A percentile compares a stretch with the other conserved stretches of the same genome.
Evolutionary conservation across 306 rosid genomes (phyloP).

Genomic region (Bauhinia variegata): DNA sequence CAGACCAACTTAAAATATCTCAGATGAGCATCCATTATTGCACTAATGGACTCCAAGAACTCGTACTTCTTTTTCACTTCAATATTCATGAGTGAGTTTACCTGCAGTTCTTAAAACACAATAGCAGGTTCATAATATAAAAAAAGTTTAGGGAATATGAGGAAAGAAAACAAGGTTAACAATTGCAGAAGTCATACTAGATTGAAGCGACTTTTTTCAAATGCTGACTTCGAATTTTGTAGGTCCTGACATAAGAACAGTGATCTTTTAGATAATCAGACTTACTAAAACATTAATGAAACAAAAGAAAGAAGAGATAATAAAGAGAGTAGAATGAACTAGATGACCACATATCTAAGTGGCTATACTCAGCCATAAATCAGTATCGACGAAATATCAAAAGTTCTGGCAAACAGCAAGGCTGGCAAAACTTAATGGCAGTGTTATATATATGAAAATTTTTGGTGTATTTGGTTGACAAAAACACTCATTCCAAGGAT

Average conservation of each 20-base stretch:
- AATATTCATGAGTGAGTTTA: constrained; percentile 81
- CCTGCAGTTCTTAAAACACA: constrained; percentile 89
- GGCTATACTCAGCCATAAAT: constrained; percentile 7
- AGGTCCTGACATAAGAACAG: constrained; percentile 67
- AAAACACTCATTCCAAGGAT: too few species aligned
- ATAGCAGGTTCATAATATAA: constrained; percentile 45
- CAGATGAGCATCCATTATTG: constrained; percentile 97
- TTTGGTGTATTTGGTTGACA: too few species aligned
- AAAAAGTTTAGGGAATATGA: constrained; percentile 33
- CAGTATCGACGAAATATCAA: not conserved
- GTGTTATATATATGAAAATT: too few species aligned
- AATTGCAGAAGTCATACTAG: constrained; percentile 71
- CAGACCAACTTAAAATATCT: constrained; percentile 97
- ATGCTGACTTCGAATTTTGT: constrained; percentile 89
- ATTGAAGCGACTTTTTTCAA: constrained; percentile 97
- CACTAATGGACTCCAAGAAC: constrained; percentile 95
- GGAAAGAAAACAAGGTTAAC: constrained; percentile 27
- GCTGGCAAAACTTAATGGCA: too few species aligned
- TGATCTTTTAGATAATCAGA: constrained; percentile 18
- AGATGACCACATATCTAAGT: constrained; percentile 22
- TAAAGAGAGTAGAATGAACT: constrained; percentile 19
- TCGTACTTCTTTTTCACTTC: constrained; percentile 95
- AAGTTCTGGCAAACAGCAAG: too few species aligned
- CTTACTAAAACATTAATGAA: constrained; percentile 3
- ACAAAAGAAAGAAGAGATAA: not conserved